Evolutionary conservation across 2,329 filamentous ascomycete species (phyloP), one percentile per base, ranked within the genome.

Genomic region (Capronia epimyces): DNA sequence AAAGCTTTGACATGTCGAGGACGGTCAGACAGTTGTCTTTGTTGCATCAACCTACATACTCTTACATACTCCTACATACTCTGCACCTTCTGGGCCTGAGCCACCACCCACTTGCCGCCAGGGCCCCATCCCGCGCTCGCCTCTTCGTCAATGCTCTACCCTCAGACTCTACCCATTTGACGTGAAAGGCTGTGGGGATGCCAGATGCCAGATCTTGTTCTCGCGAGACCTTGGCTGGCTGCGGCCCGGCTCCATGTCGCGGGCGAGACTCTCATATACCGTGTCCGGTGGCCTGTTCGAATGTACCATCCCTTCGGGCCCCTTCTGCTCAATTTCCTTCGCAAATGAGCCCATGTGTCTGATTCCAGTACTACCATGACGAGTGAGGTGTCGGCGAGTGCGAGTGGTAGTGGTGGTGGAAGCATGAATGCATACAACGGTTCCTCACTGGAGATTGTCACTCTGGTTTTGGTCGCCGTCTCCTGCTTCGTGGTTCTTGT

Each of bases 401-500:
- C n/a, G n/a, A n/a, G n/a, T n/a, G n/a, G n/a, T n/a, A n/a, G n/a
- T 25, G 43, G 41, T 15, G 27, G 24, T 12, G 27, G 43, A 36
- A 32, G 24, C 22, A 46, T 44, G 31, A 20, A 31, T 40, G 42
- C 49, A 22, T 50, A 43, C 25, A 42, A 44, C 37, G 51, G 51
- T 10, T 46, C 46, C 6, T 10, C 40, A 5, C 16, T 53, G 21
- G 47, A 43, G 39, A 50, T 53, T 15, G 42, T 53, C n/a, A 53
- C 42, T 29, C 25, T 53, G 10, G 46, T 45, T 10, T 31, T 53
- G 7, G 44, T 43, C 7, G 37, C 22, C 21, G 46, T 53, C 29
- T 53, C 51, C 7, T 25, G 46, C 12, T 12, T 53, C 27, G 37
- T 53, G 34, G 51, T 53, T 9, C 21, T 45, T 16, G 34, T 50